Evolutionary conservation across 2,329 filamentous ascomycete species (phyloP).

Genomic region (Neocucurbitaria cava): DNA sequence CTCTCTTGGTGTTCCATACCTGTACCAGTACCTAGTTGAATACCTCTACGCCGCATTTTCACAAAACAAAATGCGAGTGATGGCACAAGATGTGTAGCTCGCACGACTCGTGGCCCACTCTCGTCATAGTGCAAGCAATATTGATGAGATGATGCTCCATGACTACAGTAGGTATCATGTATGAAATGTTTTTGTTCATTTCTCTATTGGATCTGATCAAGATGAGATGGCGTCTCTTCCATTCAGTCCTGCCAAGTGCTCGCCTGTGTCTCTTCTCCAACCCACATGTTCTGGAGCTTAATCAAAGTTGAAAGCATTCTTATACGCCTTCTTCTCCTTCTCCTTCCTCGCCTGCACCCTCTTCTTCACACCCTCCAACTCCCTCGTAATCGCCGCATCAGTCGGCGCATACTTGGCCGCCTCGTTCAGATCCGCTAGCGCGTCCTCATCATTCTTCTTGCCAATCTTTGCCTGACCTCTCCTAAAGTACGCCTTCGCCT

Average conservation of each 20-base stretch:
- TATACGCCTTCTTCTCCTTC: constrained; percentile 91
- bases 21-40: no score
- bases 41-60: no score
- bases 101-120: no score
- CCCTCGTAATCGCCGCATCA: constrained; percentile 76
- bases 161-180: no score
- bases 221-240: no score
- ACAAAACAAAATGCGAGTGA: no score
- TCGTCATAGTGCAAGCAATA: no score
- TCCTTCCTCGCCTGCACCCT: constrained; percentile 73
- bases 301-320: constrained; percentile 77
- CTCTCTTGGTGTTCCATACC: no score
- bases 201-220: no score
- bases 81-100: no score
- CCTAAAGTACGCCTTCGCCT: constrained; percentile 88
- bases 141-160: no score
- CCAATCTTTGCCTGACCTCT: constrained; percentile 77
- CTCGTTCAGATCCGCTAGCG: constrained; percentile 56
- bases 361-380: constrained; percentile 81
- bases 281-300: background rate
- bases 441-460: constrained; percentile 84
- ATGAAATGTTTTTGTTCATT: no score
- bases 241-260: background rate
- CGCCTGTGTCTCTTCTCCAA: background rate
- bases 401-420: constrained; percentile 62